Base-by-base conservation (phyloP, 306 rosid genomes). In the Lathyrus oleraceus region DNA sequence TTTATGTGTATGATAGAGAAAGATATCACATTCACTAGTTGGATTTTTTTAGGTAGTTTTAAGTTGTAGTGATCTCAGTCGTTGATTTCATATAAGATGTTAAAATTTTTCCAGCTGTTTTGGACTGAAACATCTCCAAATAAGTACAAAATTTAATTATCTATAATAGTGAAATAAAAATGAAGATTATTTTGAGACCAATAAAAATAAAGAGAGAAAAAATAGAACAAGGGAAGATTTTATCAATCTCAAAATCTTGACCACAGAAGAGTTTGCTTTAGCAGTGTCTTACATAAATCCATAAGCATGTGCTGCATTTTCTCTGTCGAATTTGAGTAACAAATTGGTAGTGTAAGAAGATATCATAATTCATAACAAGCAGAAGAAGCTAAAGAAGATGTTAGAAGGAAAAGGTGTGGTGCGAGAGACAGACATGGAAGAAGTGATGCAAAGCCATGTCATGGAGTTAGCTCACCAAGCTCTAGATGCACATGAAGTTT, bases 351-450 rank as follows among this genome's bases (percentile, higher is more conserved):
- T 32, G 9, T 6, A 32, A 32, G 0, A 32, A 32, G 38, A 32
- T 6, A 32, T 32, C 38, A 32, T 28, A 28, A 28, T 28, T 28
- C 5, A 28, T 32, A 35, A 35, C 10, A 32, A 6, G 2, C 10
- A 35, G 9, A 35, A 35, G 10, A 32, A 32, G 38, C 35, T 30
- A 30, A 32, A 32, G n/a, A 81, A 81, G 72, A 90, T 88, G 91
- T 66, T 87, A 86, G 91, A 90, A 72, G 91, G 90, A 76, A 90
- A 86, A 81, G 88, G 78, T 14, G 86, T 80, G 72, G 84, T 86
- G 78, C 79, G 80, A 23, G 90, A 86, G 74, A 81, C 86, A 27
- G 90, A 90, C 66, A 86, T 88, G 92, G 67, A 86, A 28, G 71
- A 78, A 47, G 57, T 14, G 53, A 75, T 81, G 86, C 89, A 85